Evolutionary conservation across 2,329 filamentous ascomycete genomes (phyloP), one percentile per base, ranked within the genome.

Genomic region (Ascochyta fabae): DNA sequence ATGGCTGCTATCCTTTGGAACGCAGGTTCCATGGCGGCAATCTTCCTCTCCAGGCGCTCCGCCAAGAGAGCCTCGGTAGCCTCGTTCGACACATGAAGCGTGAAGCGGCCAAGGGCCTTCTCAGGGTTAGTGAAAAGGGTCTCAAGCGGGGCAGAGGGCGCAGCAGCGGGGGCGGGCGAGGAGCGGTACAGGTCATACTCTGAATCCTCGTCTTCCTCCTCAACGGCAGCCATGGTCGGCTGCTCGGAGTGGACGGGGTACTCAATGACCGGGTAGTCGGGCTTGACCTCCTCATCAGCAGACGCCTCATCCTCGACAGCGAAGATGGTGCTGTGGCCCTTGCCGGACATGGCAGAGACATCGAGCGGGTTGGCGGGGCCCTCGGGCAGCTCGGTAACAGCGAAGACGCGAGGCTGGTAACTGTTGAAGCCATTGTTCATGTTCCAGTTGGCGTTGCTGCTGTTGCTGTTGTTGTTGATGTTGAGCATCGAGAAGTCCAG

Each of bases 401-500:
- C 85, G 68, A 90, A 96, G 44, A 90, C 87, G 71, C 87, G 86
- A 23, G 88, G 87, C 71, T 89, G 87, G 57, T 76, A 70, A 65
- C 68, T 76, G 65, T 68, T 73, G 69, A 78, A 79, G 34, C 62
- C 64, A 74, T 85, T 88, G 73, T 80, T 81, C 74, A 83, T 87
- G 40, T 70, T 69, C 55, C 80, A 79, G 69, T 71, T 72, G 59
- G 66, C 66, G 71, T 80, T 81, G 39, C 65, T 66, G 46, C 78
- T 79, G 67, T 67, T 73, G 68, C 67, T 73, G 62, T 68, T 72
- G 68, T 73, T 75, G 65, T 73, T 75, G 41, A 92, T 75, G 67
- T 85, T 84, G 66, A 95, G 83, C 77, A 89, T 85, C 49, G 87
- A 86, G 66, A 92, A 88, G 68, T 96, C 90, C 75, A 92, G 81